Base-by-base conservation (phyloP, 1,139 yeast species). In the Spathaspora jeffriesii region DNA sequence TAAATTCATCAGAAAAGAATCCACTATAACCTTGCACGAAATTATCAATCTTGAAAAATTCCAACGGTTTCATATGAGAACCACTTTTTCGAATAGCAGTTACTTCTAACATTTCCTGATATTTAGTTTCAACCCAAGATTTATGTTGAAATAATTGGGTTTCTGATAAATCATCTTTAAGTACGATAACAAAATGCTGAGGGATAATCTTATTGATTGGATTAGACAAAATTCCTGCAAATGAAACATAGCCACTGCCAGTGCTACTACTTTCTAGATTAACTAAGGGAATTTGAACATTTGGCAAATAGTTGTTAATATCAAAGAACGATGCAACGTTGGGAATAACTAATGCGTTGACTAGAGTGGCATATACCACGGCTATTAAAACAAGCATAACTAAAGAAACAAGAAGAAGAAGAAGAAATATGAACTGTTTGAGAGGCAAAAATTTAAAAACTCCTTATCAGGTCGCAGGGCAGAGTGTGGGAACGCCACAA, bases 131-230 rank as follows among this genome's bases (percentile, higher is more conserved):
- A 52, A 86, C 81, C 82, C 86, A 76, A 59, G 78, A 77, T 60
- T 78, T 77, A 70, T 89, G 96, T 73, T 81, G 76, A 27, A 71
- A 71, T 34, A 79, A 71, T 39, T 59, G 64, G 4, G 57, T 50
- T 8, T 53, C 54, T 4, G 58, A 48, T 40, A 62, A 57, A 17
- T 58, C 67, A 15, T 67, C 67, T 20, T 71, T 65, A 48, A 69
- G 67, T 21, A 72, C 90, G 40, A 72, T 62, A 40, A 72, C 65
- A 50, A 70, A 73, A 46, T 60, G 67, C 47, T 65, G 81, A 34
- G 91, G 87, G 57, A 89, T 79, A 46, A 78, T 59, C 27, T 44
- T 48, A 14, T 50, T 51, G 20, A 48, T 42, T 25, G 46, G 47
- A 13, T 48, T 36, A 31, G 46, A 38, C 11, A 34, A 17, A 10